phyloP scores from a whole-genome alignment of 1,284 basidiomycete genomes.

The Ustilago shanxiensis region DNA sequence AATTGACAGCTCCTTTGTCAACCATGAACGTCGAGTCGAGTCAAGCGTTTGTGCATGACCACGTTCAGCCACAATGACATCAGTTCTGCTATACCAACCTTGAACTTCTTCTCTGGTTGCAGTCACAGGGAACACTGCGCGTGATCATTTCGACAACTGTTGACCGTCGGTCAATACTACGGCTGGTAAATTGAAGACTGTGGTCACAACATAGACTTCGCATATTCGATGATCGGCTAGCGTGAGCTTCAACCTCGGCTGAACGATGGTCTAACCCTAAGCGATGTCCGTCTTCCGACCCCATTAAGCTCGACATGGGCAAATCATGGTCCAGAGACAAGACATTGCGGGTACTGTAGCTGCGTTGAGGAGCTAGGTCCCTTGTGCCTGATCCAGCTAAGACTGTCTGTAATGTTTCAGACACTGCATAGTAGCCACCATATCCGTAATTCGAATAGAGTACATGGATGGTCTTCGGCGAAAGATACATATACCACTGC shows the following conservation, averaged over 20 bases:
- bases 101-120: background rate
- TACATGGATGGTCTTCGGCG: too few relatives aligned
- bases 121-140: background rate
- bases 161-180: too few relatives aligned
- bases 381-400: background rate
- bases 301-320: background rate
- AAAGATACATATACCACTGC: too few relatives aligned
- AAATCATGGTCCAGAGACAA: background rate
- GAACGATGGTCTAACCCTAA: background rate
- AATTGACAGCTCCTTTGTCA: background rate
- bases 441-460: too few relatives aligned
- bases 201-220: background rate
- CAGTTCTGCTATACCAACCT: background rate
- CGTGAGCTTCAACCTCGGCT: conserved; percentile 21
- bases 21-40: background rate
- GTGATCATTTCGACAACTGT: too few relatives aligned
- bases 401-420: too few relatives aligned
- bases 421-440: too few relatives aligned
- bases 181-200: background rate
- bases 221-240: conserved; percentile 7
- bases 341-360: background rate
- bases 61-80: conserved; percentile 5
- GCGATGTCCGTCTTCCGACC: conserved; percentile 23
- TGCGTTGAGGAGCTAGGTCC: background rate
- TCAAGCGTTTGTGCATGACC: background rate